Evolutionary conservation across 345 rosid genomes (phyloP), one percentile per base, ranked within the genome.

Genomic region (Linum lewisii): DNA sequence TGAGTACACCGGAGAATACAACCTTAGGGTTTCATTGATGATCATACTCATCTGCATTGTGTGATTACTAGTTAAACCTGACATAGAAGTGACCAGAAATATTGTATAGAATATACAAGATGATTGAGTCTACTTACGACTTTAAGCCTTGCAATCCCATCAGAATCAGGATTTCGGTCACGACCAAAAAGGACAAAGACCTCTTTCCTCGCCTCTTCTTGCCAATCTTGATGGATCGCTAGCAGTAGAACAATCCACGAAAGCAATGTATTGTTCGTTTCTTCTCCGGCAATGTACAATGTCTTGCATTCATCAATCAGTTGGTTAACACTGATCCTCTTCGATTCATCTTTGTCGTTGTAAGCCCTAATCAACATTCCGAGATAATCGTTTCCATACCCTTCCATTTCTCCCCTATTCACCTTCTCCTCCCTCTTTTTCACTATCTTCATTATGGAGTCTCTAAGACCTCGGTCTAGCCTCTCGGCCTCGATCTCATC

Each of bases 11-110:
- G 77, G 76, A 20, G 59, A 19, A 42, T 69, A 58, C 22, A 69
- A 20, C 54, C 72, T 58, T n/a, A 69, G 29, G 21, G 63, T 26
- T 51, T 69, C 67, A 10, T 10, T 10, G 1, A 42, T 42, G 47
- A 42, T 10, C 47, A 15, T 42, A 10, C 47, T 42, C 47, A 10
- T 10, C 47, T 42, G 47, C 47, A 42, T 29, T 29, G 34, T 29
- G 34, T 29, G 7, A 8, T 29, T 1, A 29, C 34, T 4, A 29
- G 34, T 29, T 29, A 29, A 29, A 29, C n/a, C n/a, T n/a, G n/a
- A 34, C 38, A 4, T 9, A 34, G 6, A 34, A 34, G 9, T 4
- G 38, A 34, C 4, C 38, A 34, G 6, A 34, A 34, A 34, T 34
- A 34, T 34, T 42, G 47, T 42, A 10, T 9, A 10, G 47, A 2